phyloP scores from a whole-genome alignment of 768 basidiomycete genomes.

The Termitomyces sp. region DNA sequence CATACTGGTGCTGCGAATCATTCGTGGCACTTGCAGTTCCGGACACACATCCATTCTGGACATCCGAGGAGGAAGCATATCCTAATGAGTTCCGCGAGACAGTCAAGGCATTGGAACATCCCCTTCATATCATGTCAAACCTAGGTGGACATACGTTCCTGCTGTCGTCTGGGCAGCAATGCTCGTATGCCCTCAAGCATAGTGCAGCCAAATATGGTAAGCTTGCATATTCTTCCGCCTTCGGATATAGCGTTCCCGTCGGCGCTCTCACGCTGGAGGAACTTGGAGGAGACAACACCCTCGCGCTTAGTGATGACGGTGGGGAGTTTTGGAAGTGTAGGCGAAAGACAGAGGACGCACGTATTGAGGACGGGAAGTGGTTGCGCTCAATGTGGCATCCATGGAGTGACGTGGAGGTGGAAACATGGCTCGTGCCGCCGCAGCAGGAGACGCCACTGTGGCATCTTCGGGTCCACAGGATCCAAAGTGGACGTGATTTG shows the following conservation, averaged over 20 bases:
- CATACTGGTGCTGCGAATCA: conserved; percentile 81
- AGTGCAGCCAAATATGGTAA: conserved; percentile 80
- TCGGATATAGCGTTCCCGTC: conserved; percentile 73
- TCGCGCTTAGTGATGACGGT: conserved; percentile 66
- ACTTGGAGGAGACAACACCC: conserved; percentile 64
- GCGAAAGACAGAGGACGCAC: conserved; percentile 57
- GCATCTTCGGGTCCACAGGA: conserved; percentile 68
- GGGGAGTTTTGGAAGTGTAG: conserved; percentile 75
- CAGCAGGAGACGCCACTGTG: conserved; percentile 52
- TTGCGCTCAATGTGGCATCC: conserved; percentile 72
- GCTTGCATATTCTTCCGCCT: conserved; percentile 71
- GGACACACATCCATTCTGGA: conserved; percentile 71
- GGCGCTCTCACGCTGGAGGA: conserved; percentile 68
- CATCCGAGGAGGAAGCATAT: conserved; percentile 60
- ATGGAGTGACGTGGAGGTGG: conserved; percentile 68
- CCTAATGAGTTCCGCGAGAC: conserved; percentile 44
- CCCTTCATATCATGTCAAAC: conserved; percentile 66
- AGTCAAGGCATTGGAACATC: conserved; percentile 52
- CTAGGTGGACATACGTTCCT: conserved; percentile 64
- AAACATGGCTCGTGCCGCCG: conserved; percentile 75
- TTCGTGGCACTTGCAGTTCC: conserved; percentile 66
- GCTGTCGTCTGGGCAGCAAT: conserved; percentile 74
- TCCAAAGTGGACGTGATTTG: conserved; percentile 48
- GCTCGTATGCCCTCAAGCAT: conserved; percentile 76
- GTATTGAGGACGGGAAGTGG: conserved; percentile 50